phyloP scores from a whole-genome alignment of 192 early-diverging fungal species.

The Chytriomyces sp. region DNA sequence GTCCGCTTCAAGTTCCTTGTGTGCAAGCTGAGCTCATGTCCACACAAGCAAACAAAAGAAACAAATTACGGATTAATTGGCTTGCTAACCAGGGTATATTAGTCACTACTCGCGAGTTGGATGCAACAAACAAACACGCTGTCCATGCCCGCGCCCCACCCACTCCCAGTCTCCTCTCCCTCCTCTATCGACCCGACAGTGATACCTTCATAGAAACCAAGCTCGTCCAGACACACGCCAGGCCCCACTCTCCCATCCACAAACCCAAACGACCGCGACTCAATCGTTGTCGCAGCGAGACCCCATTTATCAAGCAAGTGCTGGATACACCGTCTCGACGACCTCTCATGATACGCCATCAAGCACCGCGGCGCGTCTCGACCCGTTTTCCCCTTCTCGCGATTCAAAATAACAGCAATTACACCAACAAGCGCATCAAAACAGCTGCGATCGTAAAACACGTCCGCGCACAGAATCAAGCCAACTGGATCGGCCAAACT shows the following conservation, averaged over 20 bases:
- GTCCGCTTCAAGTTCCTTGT: too few relatives aligned
- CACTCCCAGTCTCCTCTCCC: neutral
- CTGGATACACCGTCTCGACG: conserved; percentile 67
- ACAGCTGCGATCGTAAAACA: conserved; percentile 48
- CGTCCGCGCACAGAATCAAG: conserved; percentile 53
- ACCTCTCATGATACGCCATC: conserved; percentile 77
- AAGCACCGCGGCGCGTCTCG: conserved; percentile 56
- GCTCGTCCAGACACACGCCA: neutral
- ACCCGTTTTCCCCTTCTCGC: neutral
- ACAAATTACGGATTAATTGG: too few relatives aligned
- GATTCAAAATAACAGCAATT: conserved; percentile 59
- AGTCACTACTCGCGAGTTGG: neutral
- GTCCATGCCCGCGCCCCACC: conserved; percentile 7
- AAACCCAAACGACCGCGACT: neutral
- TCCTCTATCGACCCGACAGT: neutral
- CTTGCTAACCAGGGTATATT: too few relatives aligned
- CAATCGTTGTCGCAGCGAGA: conserved; percentile 31
- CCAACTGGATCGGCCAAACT: neutral
- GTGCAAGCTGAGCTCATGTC: too few relatives aligned
- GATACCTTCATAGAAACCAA: neutral
- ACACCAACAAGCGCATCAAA: conserved; percentile 74
- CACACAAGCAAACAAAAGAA: too few relatives aligned
- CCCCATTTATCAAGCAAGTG: conserved; percentile 67
- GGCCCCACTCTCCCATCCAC: conserved; percentile 2
- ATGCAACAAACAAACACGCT: conserved; percentile 20